Evolutionary conservation across 306 rosid species (phyloP), one percentile per base, ranked within the genome.

Genomic region (Luffa aegyptiaca): DNA sequence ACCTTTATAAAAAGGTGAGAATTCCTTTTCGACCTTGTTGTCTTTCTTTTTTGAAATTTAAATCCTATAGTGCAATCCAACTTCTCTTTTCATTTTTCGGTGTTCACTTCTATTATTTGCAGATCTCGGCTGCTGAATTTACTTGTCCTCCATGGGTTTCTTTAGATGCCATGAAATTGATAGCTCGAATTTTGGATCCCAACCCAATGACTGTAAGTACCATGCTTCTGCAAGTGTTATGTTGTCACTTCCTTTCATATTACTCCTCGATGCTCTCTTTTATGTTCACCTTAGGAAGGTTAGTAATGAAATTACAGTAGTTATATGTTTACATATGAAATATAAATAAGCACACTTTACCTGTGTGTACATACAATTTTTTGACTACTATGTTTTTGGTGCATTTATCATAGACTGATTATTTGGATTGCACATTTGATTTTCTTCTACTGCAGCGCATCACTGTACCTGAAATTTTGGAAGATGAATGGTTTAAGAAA

Each of bases 71-170:
- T 42, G 57, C 71, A 55, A 78, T 53, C 79, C 53, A 68, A 74
- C 26, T 62, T 3, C 78, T 69, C 66, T 78, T 81, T 45, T 16
- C 80, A 76, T 85, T 70, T 77, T 57, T 79, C 21, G 39, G 26
- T 87, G 46, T 46, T 86, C 81, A 17, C 85, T 82, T 82, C 35
- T 55, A 14, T 86, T 80, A 31, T 88, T 72, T 77, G 79, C 96
- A 95, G 99, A 95, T 95, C 83, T 92, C 97, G 5, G 90, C 92
- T 48, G 99, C 97, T 52, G 94, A 91, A 56, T 95, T 91, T 81
- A 90, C 93, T 81, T 93, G 90, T 76, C 99, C 99, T 48, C 97
- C 99, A 31, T 95, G 99, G 99, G 89, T 93, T 69, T 93, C 99
- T 70, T 91, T 93, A 79, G 85, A 89, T 77, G 99, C 97, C 16